Conservation (phyloP, 2,329 filamentous ascomycete genomes). For the Fonsecaea multimorphosa region DNA sequence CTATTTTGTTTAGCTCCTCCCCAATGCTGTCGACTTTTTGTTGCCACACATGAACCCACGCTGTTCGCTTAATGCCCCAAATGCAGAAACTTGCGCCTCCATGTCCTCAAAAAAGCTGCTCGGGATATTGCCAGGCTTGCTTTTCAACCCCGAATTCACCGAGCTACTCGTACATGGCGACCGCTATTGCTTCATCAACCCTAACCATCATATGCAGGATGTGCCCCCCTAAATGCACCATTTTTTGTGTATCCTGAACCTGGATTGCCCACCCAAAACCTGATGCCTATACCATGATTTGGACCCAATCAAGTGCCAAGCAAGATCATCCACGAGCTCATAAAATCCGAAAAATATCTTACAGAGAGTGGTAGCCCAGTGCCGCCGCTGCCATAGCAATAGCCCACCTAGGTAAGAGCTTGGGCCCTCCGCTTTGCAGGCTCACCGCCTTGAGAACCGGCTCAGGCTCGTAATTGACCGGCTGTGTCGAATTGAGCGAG, state of each 20-base stretch:
- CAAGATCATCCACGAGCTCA: not conserved
- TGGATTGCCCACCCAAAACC: not conserved
- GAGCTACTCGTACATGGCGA: not conserved
- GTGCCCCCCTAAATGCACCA: not conserved
- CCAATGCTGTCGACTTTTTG: not conserved
- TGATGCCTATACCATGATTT: not conserved
- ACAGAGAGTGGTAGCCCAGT: constrained; percentile 23
- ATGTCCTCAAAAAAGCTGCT: not conserved
- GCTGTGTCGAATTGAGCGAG: constrained; percentile 65
- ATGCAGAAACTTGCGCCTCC: not conserved
- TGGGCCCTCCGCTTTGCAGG: constrained; percentile 18
- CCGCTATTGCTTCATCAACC: not conserved
- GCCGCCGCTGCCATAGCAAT: constrained; percentile 19
- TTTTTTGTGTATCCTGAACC: not conserved
- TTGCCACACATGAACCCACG: not conserved
- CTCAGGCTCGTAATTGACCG: constrained; percentile 58
- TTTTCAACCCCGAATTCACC: not conserved
- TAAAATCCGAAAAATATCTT: constrained; percentile 4
- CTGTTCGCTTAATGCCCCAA: not conserved
- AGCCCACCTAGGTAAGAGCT: constrained; percentile 22
- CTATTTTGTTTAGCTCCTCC: not conserved
- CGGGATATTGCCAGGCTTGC: not conserved
- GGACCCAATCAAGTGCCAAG: not conserved
- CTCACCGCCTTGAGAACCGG: constrained; percentile 21
- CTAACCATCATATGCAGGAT: not conserved